Percentiles rank a stretch among this genome's conserved stretches.
These are phyloP conservation scores for Sporisorium scitamineum DNA, from an alignment of 1,284 basidiomycete species.

Conservation along the genomic window DNA sequence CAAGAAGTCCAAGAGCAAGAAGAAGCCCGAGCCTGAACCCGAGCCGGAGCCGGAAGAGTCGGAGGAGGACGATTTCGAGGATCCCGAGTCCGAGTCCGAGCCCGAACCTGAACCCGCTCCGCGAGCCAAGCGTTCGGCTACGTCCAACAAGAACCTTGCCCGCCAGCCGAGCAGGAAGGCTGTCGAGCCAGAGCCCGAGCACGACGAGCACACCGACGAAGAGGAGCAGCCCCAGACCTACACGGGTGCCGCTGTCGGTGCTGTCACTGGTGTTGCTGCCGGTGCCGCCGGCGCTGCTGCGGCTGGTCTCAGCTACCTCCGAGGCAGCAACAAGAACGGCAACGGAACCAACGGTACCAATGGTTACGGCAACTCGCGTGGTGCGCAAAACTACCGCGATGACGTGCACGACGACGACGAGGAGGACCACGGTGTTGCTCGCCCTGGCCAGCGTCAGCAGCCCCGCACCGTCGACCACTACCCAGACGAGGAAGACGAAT, in stretches of 20 bases:
- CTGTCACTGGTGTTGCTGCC: constrained; percentile 57
- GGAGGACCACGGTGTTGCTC: constrained; percentile 25
- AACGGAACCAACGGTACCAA: constrained; percentile 24
- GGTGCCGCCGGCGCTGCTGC: constrained; percentile 55
- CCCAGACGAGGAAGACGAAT: constrained; percentile 51
- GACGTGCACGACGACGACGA: constrained; percentile 31
- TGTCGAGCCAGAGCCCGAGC: constrained; percentile 33
- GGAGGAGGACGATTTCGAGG: constrained; percentile 32
- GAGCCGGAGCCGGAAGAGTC: constrained; percentile 37
- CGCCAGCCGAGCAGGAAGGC: constrained; percentile 44
- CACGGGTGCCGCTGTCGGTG: constrained; percentile 59
- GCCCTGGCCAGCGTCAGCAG: constrained; percentile 35
- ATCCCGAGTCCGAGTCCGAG: constrained; percentile 34
- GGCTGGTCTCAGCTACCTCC: constrained; percentile 53
- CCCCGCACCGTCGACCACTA: constrained; percentile 41
- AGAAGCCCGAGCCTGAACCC: constrained; percentile 39
- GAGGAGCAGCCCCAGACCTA: constrained; percentile 54
- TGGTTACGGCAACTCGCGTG: constrained; percentile 10
- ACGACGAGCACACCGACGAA: constrained; percentile 4
- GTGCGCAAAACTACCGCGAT: constrained; percentile 23
- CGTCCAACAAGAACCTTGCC: constrained; percentile 34
- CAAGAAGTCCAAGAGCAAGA: constrained; percentile 48
- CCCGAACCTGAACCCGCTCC: constrained; percentile 21
- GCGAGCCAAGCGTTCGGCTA: constrained; percentile 19
- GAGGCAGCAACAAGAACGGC: constrained; percentile 34